Percentiles rank a stretch among this genome's conserved stretches.
Evolutionary conservation across 2,329 filamentous ascomycete species (phyloP).

Genomic region (Parafenestella ontariensis): DNA sequence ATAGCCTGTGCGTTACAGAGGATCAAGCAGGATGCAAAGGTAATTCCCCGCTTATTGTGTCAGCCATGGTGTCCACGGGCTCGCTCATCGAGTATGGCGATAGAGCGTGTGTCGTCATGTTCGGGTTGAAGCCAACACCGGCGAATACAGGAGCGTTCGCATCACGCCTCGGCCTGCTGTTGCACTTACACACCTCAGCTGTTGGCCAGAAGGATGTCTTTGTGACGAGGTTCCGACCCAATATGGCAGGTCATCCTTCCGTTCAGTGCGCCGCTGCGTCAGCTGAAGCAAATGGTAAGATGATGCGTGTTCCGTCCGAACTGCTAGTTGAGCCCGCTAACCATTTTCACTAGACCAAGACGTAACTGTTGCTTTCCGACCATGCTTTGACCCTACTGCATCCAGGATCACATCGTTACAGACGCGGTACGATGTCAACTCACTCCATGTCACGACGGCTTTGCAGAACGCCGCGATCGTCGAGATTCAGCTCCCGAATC

Average conservation of each 20-base stretch:
- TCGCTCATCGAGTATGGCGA: neutral
- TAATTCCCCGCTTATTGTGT: constrained; percentile 17
- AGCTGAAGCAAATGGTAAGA: neutral
- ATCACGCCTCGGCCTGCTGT: constrained; percentile 1
- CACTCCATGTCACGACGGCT: neutral
- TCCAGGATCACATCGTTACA: neutral
- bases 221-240: constrained; percentile 36
- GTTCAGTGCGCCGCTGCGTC: neutral
- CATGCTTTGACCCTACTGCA: neutral
- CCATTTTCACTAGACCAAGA: neutral
- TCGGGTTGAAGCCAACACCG: constrained; percentile 11
- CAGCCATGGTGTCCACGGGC: constrained; percentile 13
- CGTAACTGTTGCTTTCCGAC: neutral
- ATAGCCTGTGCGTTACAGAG: constrained; percentile 9
- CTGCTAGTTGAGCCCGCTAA: neutral
- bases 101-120: neutral
- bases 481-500: neutral
- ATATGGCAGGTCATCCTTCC: constrained; percentile 16
- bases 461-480: constrained; percentile 1
- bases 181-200: constrained; percentile 11
- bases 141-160: neutral
- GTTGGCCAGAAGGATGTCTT: constrained; percentile 24
- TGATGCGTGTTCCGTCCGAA: neutral
- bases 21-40: constrained; percentile 14
- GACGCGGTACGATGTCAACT: neutral